Base-by-base conservation (phyloP, 192 early-diverging fungal genomes). In the Spinellus fusiger region DNA sequence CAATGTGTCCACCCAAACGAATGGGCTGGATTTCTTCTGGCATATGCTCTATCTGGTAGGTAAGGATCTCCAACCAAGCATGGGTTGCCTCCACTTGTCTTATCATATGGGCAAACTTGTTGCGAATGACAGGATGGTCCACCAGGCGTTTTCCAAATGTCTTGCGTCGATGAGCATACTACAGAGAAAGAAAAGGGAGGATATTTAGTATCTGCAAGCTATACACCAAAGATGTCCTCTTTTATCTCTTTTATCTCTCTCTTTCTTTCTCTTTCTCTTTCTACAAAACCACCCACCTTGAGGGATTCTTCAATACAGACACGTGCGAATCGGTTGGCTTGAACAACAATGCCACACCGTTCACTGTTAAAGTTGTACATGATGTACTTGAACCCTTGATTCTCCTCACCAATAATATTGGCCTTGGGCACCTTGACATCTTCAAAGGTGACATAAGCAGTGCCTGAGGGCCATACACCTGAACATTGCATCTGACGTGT, bases 81-180 rank as follows among this genome's bases (percentile, higher is more conserved):
- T 92, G 89, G 2, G 89, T 91, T 0, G 90, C 90, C 75, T 94
- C 92, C 33, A 94, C 84, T 73, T 89, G 74, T 50, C 89, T 78
- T 16, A 84, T 78, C 92, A 92, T 94, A 49, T 94, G 84, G 0
- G 86, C 90, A 20, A 93, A 68, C 62, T 87, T 89, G 66, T 86
- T 83, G 28, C 88, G 84, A 47, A 90, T 86, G 8, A 92, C 92
- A 4, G 88, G 86, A 56, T 94, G 92, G 54, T 94, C 89, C 52
- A 94, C 73, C 7, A 94, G 77, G 65, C 82, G 86, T 73, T 91
- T 90, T 59, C 89, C 89, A 79, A 94, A 94, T 6, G 92, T 94
- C 73, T 84, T 80, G 61, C 92, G 85, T 75, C 90, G 90, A 73
- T 88, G 77, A 50, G 87, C 88, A 71, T 91, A 92, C 68, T 26